Evolutionary conservation across 1,139 yeast species (phyloP).

Genomic region (Sugiyamaella japonica): DNA sequence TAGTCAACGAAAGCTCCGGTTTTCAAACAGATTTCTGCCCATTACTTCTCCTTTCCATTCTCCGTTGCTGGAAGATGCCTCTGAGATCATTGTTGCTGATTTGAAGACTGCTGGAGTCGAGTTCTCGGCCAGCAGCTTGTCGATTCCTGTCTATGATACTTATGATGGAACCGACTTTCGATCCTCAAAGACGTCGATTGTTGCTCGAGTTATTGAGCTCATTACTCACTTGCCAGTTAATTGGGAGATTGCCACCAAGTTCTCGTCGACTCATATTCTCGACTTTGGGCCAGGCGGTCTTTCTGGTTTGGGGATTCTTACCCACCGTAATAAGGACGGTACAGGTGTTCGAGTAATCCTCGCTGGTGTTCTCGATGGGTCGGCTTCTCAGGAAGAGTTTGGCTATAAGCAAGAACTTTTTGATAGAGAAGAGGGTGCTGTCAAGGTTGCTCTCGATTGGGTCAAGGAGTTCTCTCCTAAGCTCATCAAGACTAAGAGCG

Average conservation of each 20-base stretch:
- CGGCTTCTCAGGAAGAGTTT: conserved; percentile 69
- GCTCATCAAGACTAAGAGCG: conserved; percentile 68
- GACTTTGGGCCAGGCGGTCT: conserved; percentile 99
- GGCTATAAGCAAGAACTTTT: conserved; percentile 96
- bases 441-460: conserved; percentile 91
- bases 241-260: conserved; percentile 90
- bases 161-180: conserved; percentile 81
- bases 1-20: conserved; percentile 89
- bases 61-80: conserved; percentile 74
- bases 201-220: conserved; percentile 69
- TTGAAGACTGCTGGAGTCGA: conserved; percentile 57
- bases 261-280: conserved; percentile 78
- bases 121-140: conserved; percentile 56
- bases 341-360: conserved; percentile 93
- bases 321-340: conserved; percentile 98
- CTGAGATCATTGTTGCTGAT: conserved; percentile 64
- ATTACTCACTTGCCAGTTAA: conserved; percentile 87
- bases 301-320: conserved; percentile 92
- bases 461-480: conserved; percentile 83
- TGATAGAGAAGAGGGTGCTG: conserved; percentile 61
- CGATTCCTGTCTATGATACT: conserved; percentile 91
- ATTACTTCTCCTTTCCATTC: conserved; percentile 97
- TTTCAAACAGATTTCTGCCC: conserved; percentile 91
- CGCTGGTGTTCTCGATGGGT: conserved; percentile 84
- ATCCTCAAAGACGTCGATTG: conserved; percentile 50